Conservation (phyloP, 306 rosid genomes). For the Albizia julibrissin region DNA sequence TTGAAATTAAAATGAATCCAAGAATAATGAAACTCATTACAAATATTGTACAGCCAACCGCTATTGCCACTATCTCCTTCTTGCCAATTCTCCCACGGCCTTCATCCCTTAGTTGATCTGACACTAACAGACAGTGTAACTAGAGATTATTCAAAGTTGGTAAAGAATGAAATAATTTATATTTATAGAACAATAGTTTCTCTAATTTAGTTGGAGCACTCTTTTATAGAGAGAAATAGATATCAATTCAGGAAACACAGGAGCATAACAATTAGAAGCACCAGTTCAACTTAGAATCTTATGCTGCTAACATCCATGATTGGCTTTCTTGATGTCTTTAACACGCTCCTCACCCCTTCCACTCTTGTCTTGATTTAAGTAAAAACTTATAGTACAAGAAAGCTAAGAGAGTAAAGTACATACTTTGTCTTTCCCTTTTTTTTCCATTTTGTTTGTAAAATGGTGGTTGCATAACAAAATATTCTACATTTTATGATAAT, state of each 20-base stretch:
- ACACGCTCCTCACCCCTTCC: too few species aligned
- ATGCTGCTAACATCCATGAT: not conserved
- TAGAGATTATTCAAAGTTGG: not conserved
- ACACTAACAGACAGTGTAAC: not conserved
- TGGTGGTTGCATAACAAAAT: too few species aligned
- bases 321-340: too few species aligned
- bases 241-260: not conserved
- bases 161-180: not conserved
- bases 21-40: not conserved
- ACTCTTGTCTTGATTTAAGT: not conserved
- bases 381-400: too few species aligned
- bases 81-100: not conserved
- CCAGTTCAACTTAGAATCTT: not conserved
- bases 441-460: too few species aligned
- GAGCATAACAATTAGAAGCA: not conserved
- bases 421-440: too few species aligned
- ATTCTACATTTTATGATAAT: too few species aligned
- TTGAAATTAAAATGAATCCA: not conserved
- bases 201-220: not conserved
- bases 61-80: not conserved
- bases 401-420: too few species aligned
- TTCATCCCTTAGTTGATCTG: not conserved
- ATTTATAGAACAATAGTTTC: not conserved
- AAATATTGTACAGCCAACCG: not conserved
- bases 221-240: not conserved